Conservation (phyloP, 176 grass and related monocot species). For the Ensete ventricosum region DNA sequence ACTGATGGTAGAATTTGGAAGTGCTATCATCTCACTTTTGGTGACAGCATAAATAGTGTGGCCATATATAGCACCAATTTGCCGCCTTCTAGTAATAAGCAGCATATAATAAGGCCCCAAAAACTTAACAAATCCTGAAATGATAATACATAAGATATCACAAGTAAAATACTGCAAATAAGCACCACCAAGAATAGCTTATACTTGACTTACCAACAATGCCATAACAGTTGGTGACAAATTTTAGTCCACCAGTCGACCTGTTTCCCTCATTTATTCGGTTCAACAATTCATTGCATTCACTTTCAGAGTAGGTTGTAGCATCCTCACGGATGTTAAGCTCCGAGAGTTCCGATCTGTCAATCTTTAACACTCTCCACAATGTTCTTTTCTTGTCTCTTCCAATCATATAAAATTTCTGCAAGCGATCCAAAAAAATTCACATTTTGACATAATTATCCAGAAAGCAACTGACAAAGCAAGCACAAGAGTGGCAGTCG, state of each 20-base stretch:
- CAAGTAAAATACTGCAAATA: background rate
- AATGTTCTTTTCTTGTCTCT: slow-evolving; percentile 44
- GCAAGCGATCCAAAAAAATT: slow-evolving; percentile 28
- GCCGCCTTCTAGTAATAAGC: slow-evolving; percentile 65
- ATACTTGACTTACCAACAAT: slow-evolving; percentile 59
- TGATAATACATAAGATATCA: slow-evolving; percentile 4
- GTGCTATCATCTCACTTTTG: slow-evolving; percentile 51
- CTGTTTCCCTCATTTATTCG: slow-evolving; percentile 48
- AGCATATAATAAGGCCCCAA: slow-evolving; percentile 90
- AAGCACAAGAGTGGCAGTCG: background rate
- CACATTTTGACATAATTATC: slow-evolving; percentile 6
- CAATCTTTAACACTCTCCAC: slow-evolving; percentile 72
- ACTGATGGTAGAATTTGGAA: slow-evolving; percentile 44
- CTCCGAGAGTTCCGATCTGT: slow-evolving; percentile 51
- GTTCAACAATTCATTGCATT: slow-evolving; percentile 43
- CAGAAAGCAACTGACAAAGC: background rate
- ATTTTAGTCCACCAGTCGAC: slow-evolving; percentile 68
- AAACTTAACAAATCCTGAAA: slow-evolving; percentile 83
- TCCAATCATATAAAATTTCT: slow-evolving; percentile 82
- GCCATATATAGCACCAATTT: slow-evolving; percentile 76
- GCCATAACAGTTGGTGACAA: slow-evolving; percentile 81
- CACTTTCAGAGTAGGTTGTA: slow-evolving; percentile 50
- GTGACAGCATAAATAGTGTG: slow-evolving; percentile 69
- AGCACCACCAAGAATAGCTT: background rate
- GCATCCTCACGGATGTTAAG: slow-evolving; percentile 65